Base-by-base conservation (phyloP, 164 flowering plant genomes). In the Chimonanthus praecox region DNA sequence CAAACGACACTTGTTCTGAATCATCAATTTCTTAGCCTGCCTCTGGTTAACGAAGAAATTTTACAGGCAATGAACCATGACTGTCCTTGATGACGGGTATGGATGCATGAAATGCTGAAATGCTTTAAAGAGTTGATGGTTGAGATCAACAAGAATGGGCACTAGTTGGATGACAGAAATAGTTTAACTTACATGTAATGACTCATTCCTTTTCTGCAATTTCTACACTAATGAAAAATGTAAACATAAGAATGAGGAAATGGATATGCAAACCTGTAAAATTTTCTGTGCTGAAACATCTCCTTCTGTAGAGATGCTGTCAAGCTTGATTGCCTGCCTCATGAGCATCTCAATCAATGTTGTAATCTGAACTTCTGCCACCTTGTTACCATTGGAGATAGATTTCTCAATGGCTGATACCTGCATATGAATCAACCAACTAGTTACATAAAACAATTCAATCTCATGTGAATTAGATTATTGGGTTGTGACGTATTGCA, bases 311-410 rank as follows among this genome's bases (percentile, higher is more conserved):
- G 82, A 49, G 69, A 91, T 78, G 66, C 72, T 75, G 62, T 89
- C 90, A 0, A 91, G 82, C 78, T 86, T 88, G 71, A 89, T 79
- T 43, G 89, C 90, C 80, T 85, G 90, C 71, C 86, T 83, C 96
- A 89, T 89, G 18, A 91, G 82, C 89, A 89, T 82, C 85, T 91
- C 96, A 6, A 75, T 87, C 78, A 91, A 75, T 6, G 92, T 89
- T 11, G 90, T 85, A 77, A 89, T 87, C 67, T 88, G 92, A 73
- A 86, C 84, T 77, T 91, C 96, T 10, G 89, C 81, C 5, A 91
- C 93, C 70, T 82, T 88, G 10, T 49, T 77, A 62, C 89, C 92
- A 20, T 73, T 83, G 7, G 83, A 67, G n/a, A 54, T 54, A 87
- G 89, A 86, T 70, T 83, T 87, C 58, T 89, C 88, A 10, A 89